Evolutionary conservation across 192 early-diverging fungal genomes (phyloP).

Genomic region (Podila horticola): DNA sequence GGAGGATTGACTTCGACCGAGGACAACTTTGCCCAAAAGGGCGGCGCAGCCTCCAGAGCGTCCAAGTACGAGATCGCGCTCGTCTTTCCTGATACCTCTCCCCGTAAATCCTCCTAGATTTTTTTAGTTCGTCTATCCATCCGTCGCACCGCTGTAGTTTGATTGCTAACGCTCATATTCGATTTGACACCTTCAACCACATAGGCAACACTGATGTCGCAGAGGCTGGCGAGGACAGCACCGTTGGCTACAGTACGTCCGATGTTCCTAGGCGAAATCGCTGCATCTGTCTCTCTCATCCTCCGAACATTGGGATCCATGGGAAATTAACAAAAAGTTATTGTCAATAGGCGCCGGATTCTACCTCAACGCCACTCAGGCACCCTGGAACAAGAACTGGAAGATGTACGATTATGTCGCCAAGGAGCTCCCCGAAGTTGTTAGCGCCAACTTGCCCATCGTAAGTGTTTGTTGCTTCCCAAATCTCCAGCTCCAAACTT

Average conservation of each 20-base stretch:
- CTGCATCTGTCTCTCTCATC: neutral
- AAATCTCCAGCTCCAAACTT: neutral
- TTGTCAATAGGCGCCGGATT: constrained; percentile 63
- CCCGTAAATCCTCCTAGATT: constrained; percentile 59
- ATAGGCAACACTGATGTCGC: constrained; percentile 68
- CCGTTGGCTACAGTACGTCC: constrained; percentile 73
- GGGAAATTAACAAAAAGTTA: too few relatives aligned
- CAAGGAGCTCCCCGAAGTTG: constrained; percentile 73
- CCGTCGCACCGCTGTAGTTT: too few relatives aligned
- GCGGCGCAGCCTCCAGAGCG: constrained; percentile 73
- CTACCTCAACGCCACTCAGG: constrained; percentile 81
- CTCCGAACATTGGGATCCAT: too few relatives aligned
- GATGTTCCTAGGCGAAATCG: too few relatives aligned
- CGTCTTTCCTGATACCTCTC: constrained; percentile 88
- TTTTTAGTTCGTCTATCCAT: neutral
- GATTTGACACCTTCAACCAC: neutral
- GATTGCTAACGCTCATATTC: neutral
- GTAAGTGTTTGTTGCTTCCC: constrained; percentile 52
- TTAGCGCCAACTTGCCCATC: constrained; percentile 67
- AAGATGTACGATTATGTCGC: constrained; percentile 88
- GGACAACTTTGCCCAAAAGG: constrained; percentile 93
- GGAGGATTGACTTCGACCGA: constrained; percentile 87
- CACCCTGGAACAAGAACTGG: constrained; percentile 79
- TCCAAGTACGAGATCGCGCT: constrained; percentile 77
- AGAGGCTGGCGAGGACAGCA: constrained; percentile 77